Base-by-base conservation (phyloP, 805 yeast genomes). In the Wickerhamomyces ciferrii region DNA sequence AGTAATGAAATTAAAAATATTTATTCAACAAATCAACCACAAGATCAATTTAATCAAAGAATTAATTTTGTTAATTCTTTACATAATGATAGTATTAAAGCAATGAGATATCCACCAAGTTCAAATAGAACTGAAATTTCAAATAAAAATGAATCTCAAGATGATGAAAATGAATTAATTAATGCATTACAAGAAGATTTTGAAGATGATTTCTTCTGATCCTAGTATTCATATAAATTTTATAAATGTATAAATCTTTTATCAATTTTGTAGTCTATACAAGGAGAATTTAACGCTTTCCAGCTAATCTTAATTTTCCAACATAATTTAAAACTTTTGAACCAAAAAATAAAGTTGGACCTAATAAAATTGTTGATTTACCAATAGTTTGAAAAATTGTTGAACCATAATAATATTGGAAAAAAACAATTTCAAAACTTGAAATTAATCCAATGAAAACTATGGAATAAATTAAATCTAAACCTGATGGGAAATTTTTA, bases 51-150 rank as follows among this genome's bases (percentile, higher is more conserved):
- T 69, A 91, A 92, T 69, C 96, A 89, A 65, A 85, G 99, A 74
- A 92, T 94, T 66, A 81, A 81, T 57, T 95, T 94, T 67, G 92
- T 96, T 61, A 85, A 89, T 69, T 78, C 84, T 41, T 75, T 92
- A 54, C 96, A 92, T 69, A 89, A 90, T 56, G 97, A 92, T 59
- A 81, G 88, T 65, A 95, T 92, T 48, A 87, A 88, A 69, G 89
- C 96, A 9, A 89, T 94, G 97, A 80, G 97, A 59, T 94, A 88
- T 67, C 96, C 97, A 8, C 63, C 63, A 42, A 60, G 62, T 48
- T 52, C 50, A 19, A 60, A 56, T 48, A 56, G 56, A 47, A 48
- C 45, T n/a, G 53, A 53, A 39, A 43, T 47, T 23, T 23, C 46
- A 2, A 44, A 41, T 9, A 31, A 19, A 3, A 34, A 27, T 18